phyloP scores from a whole-genome alignment of 495 filamentous ascomycete species.

The Penicillium arizonense region DNA sequence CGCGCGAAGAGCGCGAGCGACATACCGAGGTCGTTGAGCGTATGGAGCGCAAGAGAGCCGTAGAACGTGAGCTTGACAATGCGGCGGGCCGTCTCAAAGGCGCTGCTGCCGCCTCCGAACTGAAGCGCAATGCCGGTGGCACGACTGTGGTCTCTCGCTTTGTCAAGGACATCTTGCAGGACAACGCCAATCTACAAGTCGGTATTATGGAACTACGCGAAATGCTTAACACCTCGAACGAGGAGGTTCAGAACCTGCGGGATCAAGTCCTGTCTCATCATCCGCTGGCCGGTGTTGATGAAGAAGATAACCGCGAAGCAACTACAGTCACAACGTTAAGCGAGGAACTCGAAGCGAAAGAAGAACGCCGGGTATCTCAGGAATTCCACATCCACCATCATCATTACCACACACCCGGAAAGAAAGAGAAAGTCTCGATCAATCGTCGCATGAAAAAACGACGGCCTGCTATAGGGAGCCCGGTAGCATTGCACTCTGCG shows the following conservation, averaged over 20 bases:
- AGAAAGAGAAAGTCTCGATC: conserved; percentile 51
- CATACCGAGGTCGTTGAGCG: conserved; percentile 78
- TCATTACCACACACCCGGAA: conserved; percentile 72
- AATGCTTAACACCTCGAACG: conserved; percentile 88
- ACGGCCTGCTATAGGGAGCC: conserved; percentile 52
- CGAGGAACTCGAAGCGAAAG: conserved; percentile 64
- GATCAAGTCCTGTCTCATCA: conserved; percentile 84
- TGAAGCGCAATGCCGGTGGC: conserved; percentile 52
- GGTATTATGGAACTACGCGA: conserved; percentile 88
- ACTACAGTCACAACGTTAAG: conserved; percentile 50
- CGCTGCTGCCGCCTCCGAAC: conserved; percentile 64
- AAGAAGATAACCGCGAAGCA: conserved; percentile 17
- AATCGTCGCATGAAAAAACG: conserved; percentile 68
- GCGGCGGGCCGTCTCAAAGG: conserved; percentile 77
- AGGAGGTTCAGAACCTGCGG: conserved; percentile 83
- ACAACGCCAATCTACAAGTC: conserved; percentile 90
- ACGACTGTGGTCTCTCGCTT: conserved; percentile 83
- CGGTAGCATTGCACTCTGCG: conserved; percentile 60
- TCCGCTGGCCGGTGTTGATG: conserved; percentile 49
- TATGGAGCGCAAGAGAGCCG: conserved; percentile 71
- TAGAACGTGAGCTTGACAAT: conserved; percentile 73
- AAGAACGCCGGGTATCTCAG: conserved; percentile 55
- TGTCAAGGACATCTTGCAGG: conserved; percentile 90
- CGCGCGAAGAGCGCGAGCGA: conserved; percentile 75
- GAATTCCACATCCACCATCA: conserved; percentile 91